Percentiles rank a stretch among this genome's conserved stretches.
Evolutionary conservation across 2,329 filamentous ascomycete species (phyloP).

Genomic region (Clonostachys sp.): DNA sequence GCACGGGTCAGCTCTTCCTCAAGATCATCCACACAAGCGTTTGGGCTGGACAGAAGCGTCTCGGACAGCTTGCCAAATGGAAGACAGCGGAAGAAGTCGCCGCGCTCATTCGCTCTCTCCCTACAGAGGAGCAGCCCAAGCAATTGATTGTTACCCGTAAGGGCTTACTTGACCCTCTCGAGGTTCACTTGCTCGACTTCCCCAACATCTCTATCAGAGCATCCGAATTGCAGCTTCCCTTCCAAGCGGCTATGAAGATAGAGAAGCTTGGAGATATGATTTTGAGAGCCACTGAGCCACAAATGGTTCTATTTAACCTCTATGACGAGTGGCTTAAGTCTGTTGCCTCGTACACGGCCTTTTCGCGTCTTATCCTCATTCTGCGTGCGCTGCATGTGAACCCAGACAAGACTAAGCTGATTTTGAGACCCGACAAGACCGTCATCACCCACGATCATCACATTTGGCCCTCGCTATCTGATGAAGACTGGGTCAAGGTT

Average conservation of each 20-base stretch:
- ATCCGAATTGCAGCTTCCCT: slow-evolving; percentile 92
- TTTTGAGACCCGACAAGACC: slow-evolving; percentile 92
- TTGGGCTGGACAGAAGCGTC: slow-evolving; percentile 98
- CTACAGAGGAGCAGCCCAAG: slow-evolving; percentile 97
- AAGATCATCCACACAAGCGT: slow-evolving; percentile 99
- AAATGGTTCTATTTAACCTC: slow-evolving; percentile 99
- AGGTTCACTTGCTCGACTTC: slow-evolving; percentile 96
- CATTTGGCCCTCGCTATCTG: slow-evolving; percentile 91
- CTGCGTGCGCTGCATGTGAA: slow-evolving; percentile 95
- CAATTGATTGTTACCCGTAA: slow-evolving; percentile 98
- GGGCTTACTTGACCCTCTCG: slow-evolving; percentile 91
- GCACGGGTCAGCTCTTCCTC: slow-evolving; percentile 93
- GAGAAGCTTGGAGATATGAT: slow-evolving; percentile 99
- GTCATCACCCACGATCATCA: slow-evolving; percentile 98
- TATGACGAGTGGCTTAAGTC: slow-evolving; percentile 99
- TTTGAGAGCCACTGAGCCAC: slow-evolving; percentile 92
- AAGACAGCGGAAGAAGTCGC: slow-evolving; percentile 99
- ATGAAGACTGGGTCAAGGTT: slow-evolving; percentile 99
- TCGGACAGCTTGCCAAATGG: slow-evolving; percentile 97
- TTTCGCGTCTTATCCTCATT: slow-evolving; percentile 91
- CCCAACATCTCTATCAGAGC: slow-evolving; percentile 98
- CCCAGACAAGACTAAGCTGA: slow-evolving; percentile 95
- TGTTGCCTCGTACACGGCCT: slow-evolving; percentile 97
- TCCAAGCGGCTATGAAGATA: slow-evolving; percentile 99
- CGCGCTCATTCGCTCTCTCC: slow-evolving; percentile 88